Evolutionary conservation across 805 yeast genomes (phyloP).

Genomic region (Candida corydali): DNA sequence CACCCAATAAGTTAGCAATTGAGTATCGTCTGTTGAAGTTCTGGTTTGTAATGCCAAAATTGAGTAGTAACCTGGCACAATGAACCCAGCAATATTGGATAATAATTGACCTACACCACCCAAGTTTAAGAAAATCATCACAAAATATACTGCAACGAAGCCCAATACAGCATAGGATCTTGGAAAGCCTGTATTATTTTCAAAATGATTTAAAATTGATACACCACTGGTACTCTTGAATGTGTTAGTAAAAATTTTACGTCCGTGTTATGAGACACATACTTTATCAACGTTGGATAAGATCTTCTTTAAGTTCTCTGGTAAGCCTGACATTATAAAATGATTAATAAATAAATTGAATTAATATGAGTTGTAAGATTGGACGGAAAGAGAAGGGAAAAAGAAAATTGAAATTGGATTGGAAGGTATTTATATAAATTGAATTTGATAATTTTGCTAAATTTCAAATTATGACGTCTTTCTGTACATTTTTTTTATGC

Average conservation of each 20-base stretch:
- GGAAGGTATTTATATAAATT: no score
- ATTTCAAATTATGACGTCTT: no score
- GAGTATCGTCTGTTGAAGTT: constrained; percentile 71
- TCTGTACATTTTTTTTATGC: no score
- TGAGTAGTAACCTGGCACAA: constrained; percentile 85
- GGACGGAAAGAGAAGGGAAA: constrained; percentile 1
- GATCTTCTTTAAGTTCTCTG: constrained; percentile 43
- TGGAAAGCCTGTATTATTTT: constrained; percentile 54
- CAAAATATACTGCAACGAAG: constrained; percentile 59
- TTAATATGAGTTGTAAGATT: background rate
- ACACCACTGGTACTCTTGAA: constrained; percentile 28
- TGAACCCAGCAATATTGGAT: constrained; percentile 89
- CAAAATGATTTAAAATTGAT: constrained; percentile 32
- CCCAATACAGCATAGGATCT: constrained; percentile 81
- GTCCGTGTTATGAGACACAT: no score
- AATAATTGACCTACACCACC: constrained; percentile 95
- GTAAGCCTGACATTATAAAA: constrained; percentile 34
- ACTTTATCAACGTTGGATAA: constrained; percentile 46
- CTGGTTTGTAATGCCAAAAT: constrained; percentile 76
- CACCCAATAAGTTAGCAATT: constrained; percentile 94
- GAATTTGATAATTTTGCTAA: no score
- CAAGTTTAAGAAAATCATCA: constrained; percentile 79
- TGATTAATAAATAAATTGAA: background rate
- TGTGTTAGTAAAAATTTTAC: no score
- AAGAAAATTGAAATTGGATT: no score